A percentile compares a stretch with the other conserved stretches of the same genome.
Conservation (phyloP, 2,329 filamentous ascomycete genomes). For the Aspergillus brunneoviolaceus region DNA sequence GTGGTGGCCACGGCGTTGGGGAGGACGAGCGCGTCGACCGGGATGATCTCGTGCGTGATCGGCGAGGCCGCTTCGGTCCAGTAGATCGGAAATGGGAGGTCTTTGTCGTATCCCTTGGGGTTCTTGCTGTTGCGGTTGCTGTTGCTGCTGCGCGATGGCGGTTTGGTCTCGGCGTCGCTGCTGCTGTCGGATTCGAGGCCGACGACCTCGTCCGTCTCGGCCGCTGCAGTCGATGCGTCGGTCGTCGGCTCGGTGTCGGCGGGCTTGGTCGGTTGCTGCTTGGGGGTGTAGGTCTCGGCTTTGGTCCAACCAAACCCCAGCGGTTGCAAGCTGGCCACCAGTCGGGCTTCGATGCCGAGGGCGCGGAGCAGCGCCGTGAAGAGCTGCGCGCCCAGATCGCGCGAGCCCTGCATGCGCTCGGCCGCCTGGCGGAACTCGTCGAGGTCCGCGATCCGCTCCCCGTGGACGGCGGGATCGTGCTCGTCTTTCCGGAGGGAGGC, state of each 20-base stretch:
- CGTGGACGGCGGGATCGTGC: conserved; percentile 65
- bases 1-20: conserved; percentile 69
- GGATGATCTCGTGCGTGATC: conserved; percentile 72
- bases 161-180: conserved; percentile 20
- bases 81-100: conserved; percentile 82
- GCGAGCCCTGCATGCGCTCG: conserved; percentile 70
- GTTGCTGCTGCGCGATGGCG: conserved; percentile 18
- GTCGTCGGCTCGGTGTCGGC: background rate
- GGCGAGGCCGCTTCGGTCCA: conserved; percentile 91
- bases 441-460: conserved; percentile 69
- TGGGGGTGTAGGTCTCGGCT: conserved; percentile 68
- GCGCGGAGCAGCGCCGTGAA: conserved; percentile 83
- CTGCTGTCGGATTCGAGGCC: conserved; percentile 21
- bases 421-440: conserved; percentile 69
- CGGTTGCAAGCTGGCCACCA: conserved; percentile 83
- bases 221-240: background rate
- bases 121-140: conserved; percentile 32
- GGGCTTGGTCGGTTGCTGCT: background rate
- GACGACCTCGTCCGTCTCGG: conserved; percentile 17
- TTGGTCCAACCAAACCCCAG: conserved; percentile 90
- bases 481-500: conserved; percentile 66
- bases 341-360: conserved; percentile 75
- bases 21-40: conserved; percentile 72
- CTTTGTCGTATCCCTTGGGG: conserved; percentile 63
- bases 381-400: conserved; percentile 83